Evolutionary conservation across 306 rosid species (phyloP).

Genomic region (Vigna unguiculata): DNA sequence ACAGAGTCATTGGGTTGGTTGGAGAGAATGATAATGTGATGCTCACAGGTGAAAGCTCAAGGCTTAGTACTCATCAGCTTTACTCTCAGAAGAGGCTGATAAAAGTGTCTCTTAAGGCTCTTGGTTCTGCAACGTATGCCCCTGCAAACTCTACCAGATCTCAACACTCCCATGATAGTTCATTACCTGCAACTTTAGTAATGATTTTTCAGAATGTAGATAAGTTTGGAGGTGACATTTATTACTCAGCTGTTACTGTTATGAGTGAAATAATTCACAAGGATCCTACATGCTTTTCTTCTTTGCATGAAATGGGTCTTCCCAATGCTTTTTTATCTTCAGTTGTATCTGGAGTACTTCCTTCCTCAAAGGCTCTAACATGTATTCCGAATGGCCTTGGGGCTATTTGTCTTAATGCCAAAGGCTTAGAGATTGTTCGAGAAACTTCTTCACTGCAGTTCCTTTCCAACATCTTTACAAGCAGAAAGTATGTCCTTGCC

Average conservation of each 20-base stretch:
- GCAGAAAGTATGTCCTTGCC: slow-evolving; percentile 77
- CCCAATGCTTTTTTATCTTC: slow-evolving; percentile 92
- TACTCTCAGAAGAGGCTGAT: slow-evolving; percentile 87
- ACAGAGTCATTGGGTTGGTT: slow-evolving; percentile 74
- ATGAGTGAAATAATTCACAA: slow-evolving; percentile 98
- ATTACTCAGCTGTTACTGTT: slow-evolving; percentile 94
- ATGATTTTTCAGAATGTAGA: slow-evolving; percentile 72
- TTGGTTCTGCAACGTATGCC: slow-evolving; percentile 91
- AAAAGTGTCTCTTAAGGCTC: slow-evolving; percentile 90
- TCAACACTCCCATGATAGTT: slow-evolving; percentile 71
- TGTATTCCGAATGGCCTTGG: slow-evolving; percentile 96
- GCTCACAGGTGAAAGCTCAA: slow-evolving; percentile 79
- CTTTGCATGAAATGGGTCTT: slow-evolving; percentile 92
- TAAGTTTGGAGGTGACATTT: slow-evolving; percentile 96
- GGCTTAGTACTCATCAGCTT: slow-evolving; percentile 67
- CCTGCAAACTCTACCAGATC: slow-evolving; percentile 76
- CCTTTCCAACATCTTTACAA: slow-evolving; percentile 85
- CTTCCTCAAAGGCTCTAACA: slow-evolving; percentile 89
- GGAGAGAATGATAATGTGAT: slow-evolving; percentile 56
- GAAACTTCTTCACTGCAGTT: slow-evolving; percentile 74
- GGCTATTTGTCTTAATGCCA: slow-evolving; percentile 93
- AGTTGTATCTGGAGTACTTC: slow-evolving; percentile 81
- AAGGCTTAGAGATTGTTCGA: slow-evolving; percentile 87
- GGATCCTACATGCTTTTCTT: slow-evolving; percentile 87
- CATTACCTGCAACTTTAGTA: slow-evolving; percentile 78